Evolutionary conservation across 2,329 filamentous ascomycete species (phyloP).

Genomic region (Phaeoacremonium minimum): DNA sequence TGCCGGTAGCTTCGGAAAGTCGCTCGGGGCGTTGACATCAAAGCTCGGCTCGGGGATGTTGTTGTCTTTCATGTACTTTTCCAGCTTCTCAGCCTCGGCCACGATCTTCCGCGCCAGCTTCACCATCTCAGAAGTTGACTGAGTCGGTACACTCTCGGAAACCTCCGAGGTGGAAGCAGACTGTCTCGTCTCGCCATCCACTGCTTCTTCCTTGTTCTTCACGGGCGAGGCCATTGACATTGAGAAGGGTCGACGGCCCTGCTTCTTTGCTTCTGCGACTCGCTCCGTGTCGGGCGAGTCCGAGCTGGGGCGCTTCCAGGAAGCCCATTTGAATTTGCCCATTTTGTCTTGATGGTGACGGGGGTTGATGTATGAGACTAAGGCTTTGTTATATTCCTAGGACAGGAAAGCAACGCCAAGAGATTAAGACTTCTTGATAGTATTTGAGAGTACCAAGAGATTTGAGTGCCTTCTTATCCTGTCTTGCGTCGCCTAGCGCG

Average conservation of each 20-base stretch:
- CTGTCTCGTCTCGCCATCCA: constrained; percentile 5
- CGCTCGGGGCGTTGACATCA: constrained; percentile 34
- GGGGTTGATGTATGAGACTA: too few species aligned
- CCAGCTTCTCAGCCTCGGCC: constrained; percentile 43
- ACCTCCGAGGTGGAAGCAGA: too few species aligned
- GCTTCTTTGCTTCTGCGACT: constrained; percentile 24
- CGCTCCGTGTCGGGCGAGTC: constrained; percentile 2
- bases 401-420: too few species aligned
- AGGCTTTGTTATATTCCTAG: too few species aligned
- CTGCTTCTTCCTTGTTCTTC: too few species aligned
- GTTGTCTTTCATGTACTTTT: constrained; percentile 39
- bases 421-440: too few species aligned
- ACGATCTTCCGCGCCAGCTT: constrained; percentile 43
- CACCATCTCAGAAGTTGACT: constrained; percentile 32
- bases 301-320: constrained; percentile 24
- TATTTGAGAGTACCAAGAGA: too few species aligned
- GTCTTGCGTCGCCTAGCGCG: too few species aligned
- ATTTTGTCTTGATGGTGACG: constrained; percentile 14
- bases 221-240: constrained; percentile 18
- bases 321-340: constrained; percentile 27
- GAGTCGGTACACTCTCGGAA: constrained; percentile 4
- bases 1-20: constrained; percentile 42
- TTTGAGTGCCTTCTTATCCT: too few species aligned
- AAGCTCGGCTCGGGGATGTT: constrained; percentile 38
- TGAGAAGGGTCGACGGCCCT: constrained; percentile 26